Conservation (phyloP, 441 rosid species). For the Breynia disticha region DNA sequence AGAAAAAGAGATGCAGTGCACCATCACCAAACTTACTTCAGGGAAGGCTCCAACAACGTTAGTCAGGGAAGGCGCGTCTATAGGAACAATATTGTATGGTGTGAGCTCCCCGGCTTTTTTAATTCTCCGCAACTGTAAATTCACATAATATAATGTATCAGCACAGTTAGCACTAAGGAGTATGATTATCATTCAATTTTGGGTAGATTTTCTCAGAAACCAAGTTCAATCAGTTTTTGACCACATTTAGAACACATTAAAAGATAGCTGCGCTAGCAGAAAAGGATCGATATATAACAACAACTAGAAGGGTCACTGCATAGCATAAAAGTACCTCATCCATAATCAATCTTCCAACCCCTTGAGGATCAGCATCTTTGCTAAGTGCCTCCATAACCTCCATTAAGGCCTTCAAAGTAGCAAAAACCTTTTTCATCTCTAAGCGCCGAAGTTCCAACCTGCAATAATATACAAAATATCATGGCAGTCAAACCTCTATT, state of each 20-base stretch:
- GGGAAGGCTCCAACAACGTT: conserved; percentile 88
- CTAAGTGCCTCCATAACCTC: conserved; percentile 92
- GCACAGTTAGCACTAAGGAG: background rate
- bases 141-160: conserved; percentile 11
- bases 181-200: too few relatives aligned
- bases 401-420: conserved; percentile 77
- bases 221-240: background rate
- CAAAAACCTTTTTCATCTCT: conserved; percentile 77
- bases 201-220: too few relatives aligned
- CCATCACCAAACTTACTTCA: conserved; percentile 47
- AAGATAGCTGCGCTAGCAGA: background rate
- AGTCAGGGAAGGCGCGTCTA: conserved; percentile 80
- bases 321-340: conserved; percentile 60
- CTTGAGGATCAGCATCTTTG: conserved; percentile 82
- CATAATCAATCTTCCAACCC: conserved; percentile 76
- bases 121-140: conserved; percentile 62
- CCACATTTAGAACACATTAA: background rate
- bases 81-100: conserved; percentile 87
- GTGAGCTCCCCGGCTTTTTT: conserved; percentile 69
- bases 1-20: too few relatives aligned
- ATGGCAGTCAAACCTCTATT: background rate
- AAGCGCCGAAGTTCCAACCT: conserved; percentile 33
- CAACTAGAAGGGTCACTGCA: background rate
- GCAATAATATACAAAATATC: background rate
- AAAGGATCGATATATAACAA: background rate